Evolutionary conservation across 2,329 filamentous ascomycete genomes (phyloP).

Genomic region (Fusarium buharicum): DNA sequence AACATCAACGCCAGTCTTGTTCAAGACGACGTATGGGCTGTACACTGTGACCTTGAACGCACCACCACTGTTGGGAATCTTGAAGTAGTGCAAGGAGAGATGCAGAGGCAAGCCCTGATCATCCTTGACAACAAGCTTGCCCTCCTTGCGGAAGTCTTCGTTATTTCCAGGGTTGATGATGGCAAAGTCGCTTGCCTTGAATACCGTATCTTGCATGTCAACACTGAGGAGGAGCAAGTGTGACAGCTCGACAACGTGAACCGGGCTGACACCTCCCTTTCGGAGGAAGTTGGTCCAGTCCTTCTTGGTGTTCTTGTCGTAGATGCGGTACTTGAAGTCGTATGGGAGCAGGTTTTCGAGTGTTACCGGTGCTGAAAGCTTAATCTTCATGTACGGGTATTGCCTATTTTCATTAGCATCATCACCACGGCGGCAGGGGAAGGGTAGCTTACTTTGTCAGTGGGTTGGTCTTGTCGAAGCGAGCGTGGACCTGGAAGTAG

Average conservation of each 20-base stretch:
- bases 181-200: conserved; percentile 94
- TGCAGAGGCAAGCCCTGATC: conserved; percentile 81
- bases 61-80: conserved; percentile 89
- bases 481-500: conserved; percentile 94
- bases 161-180: conserved; percentile 93
- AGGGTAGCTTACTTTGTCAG: conserved; percentile 69
- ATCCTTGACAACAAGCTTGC: conserved; percentile 83
- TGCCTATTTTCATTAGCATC: conserved; percentile 59
- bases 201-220: conserved; percentile 95
- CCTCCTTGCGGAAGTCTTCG: conserved; percentile 89
- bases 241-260: conserved; percentile 95
- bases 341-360: conserved; percentile 95
- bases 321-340: conserved; percentile 99
- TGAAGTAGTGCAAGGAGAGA: conserved; percentile 89
- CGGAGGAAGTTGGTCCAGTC: conserved; percentile 99
- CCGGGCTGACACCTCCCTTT: conserved; percentile 95
- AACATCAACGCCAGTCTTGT: conserved; percentile 92
- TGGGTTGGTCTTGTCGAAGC: conserved; percentile 84
- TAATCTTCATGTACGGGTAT: conserved; percentile 95
- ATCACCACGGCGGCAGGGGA: not conserved
- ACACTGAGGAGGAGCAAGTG: conserved; percentile 92
- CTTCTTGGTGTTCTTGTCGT: conserved; percentile 98
- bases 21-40: conserved; percentile 93
- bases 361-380: conserved; percentile 90
- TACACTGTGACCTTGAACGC: conserved; percentile 96